Percentiles rank a stretch among this genome's conserved stretches.
These are phyloP conservation scores for Kluyveromyces aestuarii DNA, from an alignment of 805 yeast genomes.

Conservation along the genomic window DNA sequence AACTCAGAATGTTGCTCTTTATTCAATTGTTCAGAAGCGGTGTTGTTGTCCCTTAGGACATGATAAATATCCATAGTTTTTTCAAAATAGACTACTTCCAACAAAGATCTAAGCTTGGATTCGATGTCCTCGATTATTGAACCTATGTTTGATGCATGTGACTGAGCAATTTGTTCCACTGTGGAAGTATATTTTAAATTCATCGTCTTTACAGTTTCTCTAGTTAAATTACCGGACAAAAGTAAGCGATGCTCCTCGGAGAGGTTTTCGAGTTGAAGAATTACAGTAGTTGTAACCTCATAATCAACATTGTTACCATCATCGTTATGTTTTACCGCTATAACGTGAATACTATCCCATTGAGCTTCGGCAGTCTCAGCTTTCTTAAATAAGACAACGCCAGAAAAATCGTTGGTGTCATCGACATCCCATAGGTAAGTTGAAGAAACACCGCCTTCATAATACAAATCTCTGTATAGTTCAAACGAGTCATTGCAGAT, in stretches of 20 bases:
- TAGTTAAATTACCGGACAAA: slow-evolving; percentile 75
- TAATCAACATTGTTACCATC: slow-evolving; percentile 36
- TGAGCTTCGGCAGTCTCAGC: slow-evolving; percentile 35
- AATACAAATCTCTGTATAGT: slow-evolving; percentile 84
- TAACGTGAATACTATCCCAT: slow-evolving; percentile 94
- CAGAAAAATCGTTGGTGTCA: slow-evolving; percentile 57
- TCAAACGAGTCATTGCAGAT: slow-evolving; percentile 87
- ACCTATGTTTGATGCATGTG: slow-evolving; percentile 85
- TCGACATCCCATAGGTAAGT: slow-evolving; percentile 89
- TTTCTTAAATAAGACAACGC: slow-evolving; percentile 81
- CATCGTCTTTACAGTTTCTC: slow-evolving; percentile 61
- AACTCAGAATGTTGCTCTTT: slow-evolving; percentile 28
- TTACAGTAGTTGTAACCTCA: slow-evolving; percentile 79
- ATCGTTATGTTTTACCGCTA: slow-evolving; percentile 51
- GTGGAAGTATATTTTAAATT: slow-evolving; percentile 26
- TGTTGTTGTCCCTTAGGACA: slow-evolving; percentile 42
- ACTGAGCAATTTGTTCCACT: slow-evolving; percentile 30
- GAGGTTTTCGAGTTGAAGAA: slow-evolving; percentile 50
- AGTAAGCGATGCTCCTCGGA: slow-evolving; percentile 33
- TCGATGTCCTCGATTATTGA: slow-evolving; percentile 81
- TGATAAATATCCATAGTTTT: slow-evolving; percentile 84
- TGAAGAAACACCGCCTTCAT: slow-evolving; percentile 87
- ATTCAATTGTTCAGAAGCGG: slow-evolving; percentile 12
- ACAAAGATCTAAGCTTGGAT: slow-evolving; percentile 71
- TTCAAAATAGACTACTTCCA: slow-evolving; percentile 92